These are phyloP conservation scores for Lasiosphaeria ovina DNA, from an alignment of 495 filamentous ascomycete genomes.

Conservation along the genomic window DNA sequence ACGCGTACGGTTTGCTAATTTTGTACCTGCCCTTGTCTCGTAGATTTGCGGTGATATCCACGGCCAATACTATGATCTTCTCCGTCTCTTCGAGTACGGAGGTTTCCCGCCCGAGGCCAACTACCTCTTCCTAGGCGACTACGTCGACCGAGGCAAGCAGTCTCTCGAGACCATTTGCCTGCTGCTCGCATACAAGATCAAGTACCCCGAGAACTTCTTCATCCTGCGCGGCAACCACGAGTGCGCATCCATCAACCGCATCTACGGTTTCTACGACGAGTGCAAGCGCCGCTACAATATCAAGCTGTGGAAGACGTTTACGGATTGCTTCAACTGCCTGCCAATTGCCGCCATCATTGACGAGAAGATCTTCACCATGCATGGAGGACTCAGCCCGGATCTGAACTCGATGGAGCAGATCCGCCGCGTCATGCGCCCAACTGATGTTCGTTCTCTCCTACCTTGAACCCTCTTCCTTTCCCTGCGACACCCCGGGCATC, in stretches of 20 bases:
- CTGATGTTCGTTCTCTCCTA: slow-evolving; percentile 66
- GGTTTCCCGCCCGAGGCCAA: slow-evolving; percentile 98
- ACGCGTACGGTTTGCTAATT: slow-evolving; percentile 19
- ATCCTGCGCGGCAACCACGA: slow-evolving; percentile 98
- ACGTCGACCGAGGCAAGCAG: slow-evolving; percentile 98
- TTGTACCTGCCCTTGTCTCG: slow-evolving; percentile 1
- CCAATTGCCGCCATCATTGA: slow-evolving; percentile 99
- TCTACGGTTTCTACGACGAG: slow-evolving; percentile 99
- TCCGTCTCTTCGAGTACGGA: slow-evolving; percentile 97
- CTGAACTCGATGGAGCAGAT: slow-evolving; percentile 99
- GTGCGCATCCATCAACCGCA: slow-evolving; percentile 99
- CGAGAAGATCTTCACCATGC: slow-evolving; percentile 99
- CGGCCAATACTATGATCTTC: slow-evolving; percentile 97
- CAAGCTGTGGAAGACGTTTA: slow-evolving; percentile 99
- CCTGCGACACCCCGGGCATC: background rate
- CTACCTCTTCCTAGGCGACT: slow-evolving; percentile 98
- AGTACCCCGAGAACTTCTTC: slow-evolving; percentile 99
- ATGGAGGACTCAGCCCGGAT: slow-evolving; percentile 94
- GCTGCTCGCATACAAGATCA: slow-evolving; percentile 98
- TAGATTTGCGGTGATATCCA: slow-evolving; percentile 99
- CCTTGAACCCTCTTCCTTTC: background rate
- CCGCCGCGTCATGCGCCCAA: slow-evolving; percentile 96
- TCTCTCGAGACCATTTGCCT: slow-evolving; percentile 99
- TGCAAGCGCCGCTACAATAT: slow-evolving; percentile 99
- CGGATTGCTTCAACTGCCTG: slow-evolving; percentile 99